Evolutionary conservation across 1,284 basidiomycete genomes (phyloP).

Genomic region (Apiotrichum siamense): DNA sequence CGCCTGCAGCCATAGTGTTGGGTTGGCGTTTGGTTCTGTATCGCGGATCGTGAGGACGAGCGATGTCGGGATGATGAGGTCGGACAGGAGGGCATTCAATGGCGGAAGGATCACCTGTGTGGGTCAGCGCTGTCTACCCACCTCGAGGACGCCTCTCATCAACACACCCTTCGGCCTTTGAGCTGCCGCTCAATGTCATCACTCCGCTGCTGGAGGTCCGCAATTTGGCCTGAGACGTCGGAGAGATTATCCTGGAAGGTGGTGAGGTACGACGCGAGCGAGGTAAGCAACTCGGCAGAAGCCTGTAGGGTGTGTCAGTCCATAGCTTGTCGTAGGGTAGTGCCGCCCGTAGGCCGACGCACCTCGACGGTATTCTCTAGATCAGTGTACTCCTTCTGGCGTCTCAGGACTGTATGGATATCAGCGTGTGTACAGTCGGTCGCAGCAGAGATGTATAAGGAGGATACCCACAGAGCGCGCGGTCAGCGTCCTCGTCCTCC

Average conservation of each 20-base stretch:
- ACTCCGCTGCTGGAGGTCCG: constrained; percentile 81
- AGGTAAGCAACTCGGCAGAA: constrained; percentile 61
- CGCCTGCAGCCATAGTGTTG: constrained; percentile 72
- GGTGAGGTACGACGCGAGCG: constrained; percentile 81
- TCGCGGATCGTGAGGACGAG: constrained; percentile 77
- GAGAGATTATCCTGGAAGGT: constrained; percentile 92
- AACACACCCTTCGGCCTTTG: constrained; percentile 68
- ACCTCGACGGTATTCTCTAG: constrained; percentile 38
- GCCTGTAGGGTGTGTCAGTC: constrained; percentile 30
- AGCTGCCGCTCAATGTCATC: constrained; percentile 81
- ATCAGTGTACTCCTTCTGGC: constrained; percentile 35
- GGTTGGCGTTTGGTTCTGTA: constrained; percentile 58
- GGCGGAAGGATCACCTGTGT: constrained; percentile 77
- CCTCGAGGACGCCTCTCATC: background rate
- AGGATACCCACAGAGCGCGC: constrained; percentile 24
- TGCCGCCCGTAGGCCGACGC: background rate
- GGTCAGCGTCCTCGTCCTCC: constrained; percentile 21
- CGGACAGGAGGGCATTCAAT: constrained; percentile 68
- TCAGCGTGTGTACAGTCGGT: constrained; percentile 14
- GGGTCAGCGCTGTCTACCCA: too few relatives aligned
- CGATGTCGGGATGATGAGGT: constrained; percentile 74
- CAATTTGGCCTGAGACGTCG: constrained; percentile 89
- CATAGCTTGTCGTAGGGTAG: background rate
- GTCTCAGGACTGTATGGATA: constrained; percentile 26
- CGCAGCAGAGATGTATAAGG: constrained; percentile 5